Percentiles rank a stretch among this genome's conserved stretches.
Conservation (phyloP, 805 yeast genomes). For the Metschnikowia noctiluminum region DNA sequence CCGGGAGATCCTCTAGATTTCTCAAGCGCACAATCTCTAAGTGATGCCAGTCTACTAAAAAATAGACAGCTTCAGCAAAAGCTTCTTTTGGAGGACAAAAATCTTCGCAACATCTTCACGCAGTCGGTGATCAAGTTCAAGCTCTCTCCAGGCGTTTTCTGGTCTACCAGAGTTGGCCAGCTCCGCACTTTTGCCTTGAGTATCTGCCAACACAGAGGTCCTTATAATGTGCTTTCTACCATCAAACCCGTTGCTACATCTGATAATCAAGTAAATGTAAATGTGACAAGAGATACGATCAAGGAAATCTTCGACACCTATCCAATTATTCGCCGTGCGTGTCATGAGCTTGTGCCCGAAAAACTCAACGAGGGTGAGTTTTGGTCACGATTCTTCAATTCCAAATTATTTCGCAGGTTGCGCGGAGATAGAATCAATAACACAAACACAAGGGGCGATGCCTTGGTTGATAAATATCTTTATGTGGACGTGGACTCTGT, state of each 20-base stretch:
- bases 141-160: conserved; percentile 77
- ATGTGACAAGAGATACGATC: conserved; percentile 86
- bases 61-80: conserved; percentile 79
- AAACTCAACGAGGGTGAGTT: conserved; percentile 85
- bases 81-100: conserved; percentile 64
- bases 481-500: conserved; percentile 59
- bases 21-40: conserved; percentile 25
- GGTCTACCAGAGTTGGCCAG: conserved; percentile 78
- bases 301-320: conserved; percentile 87
- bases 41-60: conserved; percentile 51
- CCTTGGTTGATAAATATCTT: conserved; percentile 78
- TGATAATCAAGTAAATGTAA: conserved; percentile 90
- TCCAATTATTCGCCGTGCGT: conserved; percentile 87
- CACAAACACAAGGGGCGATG: conserved; percentile 76
- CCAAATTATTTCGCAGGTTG: conserved; percentile 79
- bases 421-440: conserved; percentile 81
- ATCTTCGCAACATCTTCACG: conserved; percentile 70
- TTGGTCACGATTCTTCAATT: conserved; percentile 94
- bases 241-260: conserved; percentile 91
- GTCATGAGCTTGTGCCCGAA: conserved; percentile 80
- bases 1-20: conserved; percentile 20
- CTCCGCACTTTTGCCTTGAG: conserved; percentile 84
- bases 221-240: conserved; percentile 89
- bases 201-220: conserved; percentile 81
- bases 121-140: conserved; percentile 82